Evolutionary conservation across 805 yeast species (phyloP), one percentile per base, ranked within the genome.

Genomic region (Pichia heedii): DNA sequence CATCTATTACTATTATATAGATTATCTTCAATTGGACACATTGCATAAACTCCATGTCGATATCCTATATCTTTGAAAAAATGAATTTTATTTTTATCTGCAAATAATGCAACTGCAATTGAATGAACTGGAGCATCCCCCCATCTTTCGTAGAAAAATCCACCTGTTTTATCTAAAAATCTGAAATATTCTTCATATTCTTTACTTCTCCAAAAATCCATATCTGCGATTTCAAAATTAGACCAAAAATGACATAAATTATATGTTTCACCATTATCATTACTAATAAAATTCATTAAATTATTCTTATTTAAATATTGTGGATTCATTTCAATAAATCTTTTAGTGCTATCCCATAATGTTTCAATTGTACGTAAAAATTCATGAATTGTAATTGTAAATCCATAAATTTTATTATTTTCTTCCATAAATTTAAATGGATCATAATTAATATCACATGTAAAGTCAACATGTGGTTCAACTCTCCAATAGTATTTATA

Each of bases 121-220:
- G 94, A 76, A 63, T 85, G 95, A n/a, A 85, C 76, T 4, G 95
- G 95, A 0, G 95, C 95, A 63, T 86, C 96, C 19, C 96, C 96
- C 95, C 95, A 86, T 51, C 96, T 71, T 65, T 86, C 93, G 57
- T 84, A 83, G 60, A 76, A 84, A 59, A 84, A 84, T 1, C 94
- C 95, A 45, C 94, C 94, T 3, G 74, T 59, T 38, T 61, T 47
- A 57, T 84, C 95, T 37, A 84, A 65, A 56, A 66, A 65, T 20
- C 81, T 67, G 57, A 84, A 84, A 62, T 73, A 82, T 9, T 71
- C 67, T 37, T 69, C 66, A 62, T 82, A 84, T 19, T 71, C 68
- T 32, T 69, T 60, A 0, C 76, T 66, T 50, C 87, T 67, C 74
- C 79, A 80, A 48, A 84, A 75, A 41, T 79, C 81, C 56, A 84